Percentiles rank a stretch among this genome's conserved stretches.
Evolutionary conservation across 176 grass and related monocot genomes (phyloP).

Genomic region (Ensete glaucum): DNA sequence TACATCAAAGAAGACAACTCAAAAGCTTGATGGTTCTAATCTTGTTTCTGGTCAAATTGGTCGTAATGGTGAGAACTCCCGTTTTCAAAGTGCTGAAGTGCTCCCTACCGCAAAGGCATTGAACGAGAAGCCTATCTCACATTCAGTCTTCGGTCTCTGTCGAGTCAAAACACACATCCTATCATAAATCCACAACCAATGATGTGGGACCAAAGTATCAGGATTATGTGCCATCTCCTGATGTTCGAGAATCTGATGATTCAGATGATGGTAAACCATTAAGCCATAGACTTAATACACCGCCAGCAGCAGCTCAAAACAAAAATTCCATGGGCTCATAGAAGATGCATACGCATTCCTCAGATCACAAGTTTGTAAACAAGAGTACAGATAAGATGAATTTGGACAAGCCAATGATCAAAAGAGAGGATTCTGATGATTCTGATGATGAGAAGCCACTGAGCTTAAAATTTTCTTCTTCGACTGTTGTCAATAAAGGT

Average conservation of each 20-base stretch:
- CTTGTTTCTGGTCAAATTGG: slow-evolving; percentile 18
- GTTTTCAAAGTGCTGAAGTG: slow-evolving; percentile 31
- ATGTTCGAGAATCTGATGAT: slow-evolving; percentile 30
- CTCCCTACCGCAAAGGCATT: slow-evolving; percentile 13
- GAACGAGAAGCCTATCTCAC: slow-evolving; percentile 17
- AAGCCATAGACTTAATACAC: slow-evolving; percentile 37
- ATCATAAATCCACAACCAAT: slow-evolving; percentile 9
- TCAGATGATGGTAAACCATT: slow-evolving; percentile 69
- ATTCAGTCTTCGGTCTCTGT: slow-evolving; percentile 17
- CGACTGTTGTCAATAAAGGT: slow-evolving; percentile 1
- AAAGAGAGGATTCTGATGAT: slow-evolving; percentile 30
- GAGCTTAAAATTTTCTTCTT: slow-evolving; percentile 27
- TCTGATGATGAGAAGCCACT: slow-evolving; percentile 68
- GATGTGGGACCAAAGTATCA: slow-evolving; percentile 27
- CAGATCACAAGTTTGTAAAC: background rate
- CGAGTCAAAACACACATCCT: slow-evolving; percentile 1
- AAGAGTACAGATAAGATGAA: background rate
- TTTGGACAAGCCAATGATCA: slow-evolving; percentile 24
- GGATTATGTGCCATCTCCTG: slow-evolving; percentile 23
- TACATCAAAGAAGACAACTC: slow-evolving; percentile 18
- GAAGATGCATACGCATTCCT: slow-evolving; percentile 6
- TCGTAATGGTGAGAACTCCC: slow-evolving; percentile 11
- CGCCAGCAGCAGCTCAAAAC: slow-evolving; percentile 13
- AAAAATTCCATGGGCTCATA: slow-evolving; percentile 1
- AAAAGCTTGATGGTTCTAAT: slow-evolving; percentile 23